Evolutionary conservation across 176 grass and related monocot genomes (phyloP).

Genomic region (Melocanna baccifera): DNA sequence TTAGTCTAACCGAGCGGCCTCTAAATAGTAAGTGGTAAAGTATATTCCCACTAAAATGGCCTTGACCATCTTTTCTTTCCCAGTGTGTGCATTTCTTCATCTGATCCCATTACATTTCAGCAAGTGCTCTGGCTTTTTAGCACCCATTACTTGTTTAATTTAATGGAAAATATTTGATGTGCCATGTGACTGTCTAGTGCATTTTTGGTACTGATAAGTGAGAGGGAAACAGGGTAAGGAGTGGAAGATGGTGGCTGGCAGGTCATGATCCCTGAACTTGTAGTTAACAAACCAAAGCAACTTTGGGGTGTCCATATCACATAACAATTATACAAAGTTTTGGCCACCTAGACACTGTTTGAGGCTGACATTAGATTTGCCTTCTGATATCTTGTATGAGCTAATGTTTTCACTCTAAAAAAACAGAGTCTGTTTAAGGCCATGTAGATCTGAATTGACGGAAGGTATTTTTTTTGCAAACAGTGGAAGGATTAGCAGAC

Average conservation of each 20-base stretch:
- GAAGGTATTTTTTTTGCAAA: neutral
- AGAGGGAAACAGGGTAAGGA: conserved; percentile 13
- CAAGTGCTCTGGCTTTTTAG: conserved; percentile 32
- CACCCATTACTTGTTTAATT: conserved; percentile 6
- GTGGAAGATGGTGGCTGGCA: conserved; percentile 33
- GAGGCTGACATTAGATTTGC: conserved; percentile 22
- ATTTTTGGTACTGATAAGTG: conserved; percentile 8
- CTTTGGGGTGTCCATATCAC: conserved; percentile 33
- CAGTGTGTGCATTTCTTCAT: conserved; percentile 36
- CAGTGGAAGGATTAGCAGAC: neutral
- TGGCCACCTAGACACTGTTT: neutral
- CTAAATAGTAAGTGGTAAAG: conserved; percentile 37
- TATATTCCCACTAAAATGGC: conserved; percentile 32
- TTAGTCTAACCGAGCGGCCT: too few relatives aligned
- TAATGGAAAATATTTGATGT: conserved; percentile 4
- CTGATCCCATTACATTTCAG: conserved; percentile 28
- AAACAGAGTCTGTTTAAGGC: neutral
- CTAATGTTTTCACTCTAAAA: neutral
- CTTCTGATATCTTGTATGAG: conserved; percentile 6
- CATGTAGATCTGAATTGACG: neutral
- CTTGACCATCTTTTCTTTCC: conserved; percentile 35
- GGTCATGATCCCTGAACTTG: conserved; percentile 38
- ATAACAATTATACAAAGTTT: neutral
- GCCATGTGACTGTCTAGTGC: conserved; percentile 28
- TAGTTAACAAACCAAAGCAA: conserved; percentile 27